phyloP scores from a whole-genome alignment of 148 eudicot species.

The Fagopyrum tataricum region DNA sequence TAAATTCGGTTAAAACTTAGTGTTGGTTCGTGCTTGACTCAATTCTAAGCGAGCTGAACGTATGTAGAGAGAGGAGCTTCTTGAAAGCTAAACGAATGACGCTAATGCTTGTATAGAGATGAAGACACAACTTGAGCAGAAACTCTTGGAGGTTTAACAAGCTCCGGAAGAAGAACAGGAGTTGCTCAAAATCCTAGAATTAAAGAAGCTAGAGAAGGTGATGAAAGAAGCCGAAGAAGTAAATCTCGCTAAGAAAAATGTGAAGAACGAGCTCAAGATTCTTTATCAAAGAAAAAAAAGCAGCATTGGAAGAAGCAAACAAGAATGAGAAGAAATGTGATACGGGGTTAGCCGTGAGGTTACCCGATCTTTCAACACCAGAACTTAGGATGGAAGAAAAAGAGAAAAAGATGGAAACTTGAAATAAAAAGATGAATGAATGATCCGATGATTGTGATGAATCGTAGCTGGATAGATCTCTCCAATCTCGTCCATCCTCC shows the following conservation, averaged over 20 bases:
- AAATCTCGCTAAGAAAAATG: conserved; percentile 42
- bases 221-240: conserved; percentile 56
- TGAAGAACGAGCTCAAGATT: conserved; percentile 39
- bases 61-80: not conserved
- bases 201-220: conserved; percentile 30
- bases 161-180: conserved; percentile 38
- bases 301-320: conserved; percentile 13
- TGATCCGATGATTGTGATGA: too few relatives aligned
- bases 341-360: too few relatives aligned
- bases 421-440: too few relatives aligned
- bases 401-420: too few relatives aligned
- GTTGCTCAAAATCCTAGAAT: conserved; percentile 20
- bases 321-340: conserved; percentile 28
- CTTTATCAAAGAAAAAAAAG: conserved; percentile 20
- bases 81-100: conserved; percentile 26
- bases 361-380: too few relatives aligned
- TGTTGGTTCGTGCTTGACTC: conserved; percentile 23
- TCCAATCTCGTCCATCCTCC: too few relatives aligned
- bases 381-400: too few relatives aligned
- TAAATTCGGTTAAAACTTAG: too few relatives aligned
- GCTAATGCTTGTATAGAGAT: conserved; percentile 31
- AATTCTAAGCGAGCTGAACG: too few relatives aligned
- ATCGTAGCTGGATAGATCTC: too few relatives aligned
- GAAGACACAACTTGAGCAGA: conserved; percentile 26
- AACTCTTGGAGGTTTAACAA: conserved; percentile 30